phyloP scores from a whole-genome alignment of 106 monocot species.

The Posidonia australis region DNA sequence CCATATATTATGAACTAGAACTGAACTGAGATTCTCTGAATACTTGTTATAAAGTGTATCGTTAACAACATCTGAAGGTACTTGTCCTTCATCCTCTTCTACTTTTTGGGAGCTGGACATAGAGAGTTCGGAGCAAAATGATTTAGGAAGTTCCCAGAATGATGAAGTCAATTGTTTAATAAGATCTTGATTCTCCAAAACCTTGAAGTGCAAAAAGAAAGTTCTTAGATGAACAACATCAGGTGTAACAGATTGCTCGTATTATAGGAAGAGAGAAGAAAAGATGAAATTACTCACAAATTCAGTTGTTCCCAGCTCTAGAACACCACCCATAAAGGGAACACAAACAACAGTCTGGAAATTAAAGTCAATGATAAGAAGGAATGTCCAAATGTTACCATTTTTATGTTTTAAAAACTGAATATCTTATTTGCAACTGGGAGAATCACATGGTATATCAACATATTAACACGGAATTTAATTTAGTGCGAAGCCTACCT shows the following conservation, averaged over 20 bases:
- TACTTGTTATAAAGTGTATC: neutral
- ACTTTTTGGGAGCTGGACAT: conserved; percentile 3
- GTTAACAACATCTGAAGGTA: neutral
- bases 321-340: conserved; percentile 64
- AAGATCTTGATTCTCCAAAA: conserved; percentile 12
- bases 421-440: too few relatives aligned
- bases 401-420: too few relatives aligned
- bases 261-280: neutral
- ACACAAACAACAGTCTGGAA: conserved; percentile 71
- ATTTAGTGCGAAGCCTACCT: too few relatives aligned
- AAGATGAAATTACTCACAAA: conserved; percentile 28
- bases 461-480: too few relatives aligned
- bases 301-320: conserved; percentile 78
- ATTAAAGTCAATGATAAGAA: too few relatives aligned
- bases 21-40: neutral
- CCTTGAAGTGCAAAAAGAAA: conserved; percentile 7
- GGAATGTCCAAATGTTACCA: too few relatives aligned
- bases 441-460: too few relatives aligned
- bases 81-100: conserved; percentile 5
- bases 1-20: neutral
- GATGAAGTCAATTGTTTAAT: conserved; percentile 8
- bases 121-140: conserved; percentile 1
- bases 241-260: neutral
- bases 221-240: neutral
- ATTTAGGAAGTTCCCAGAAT: conserved; percentile 6